Evolutionary conservation across 441 rosid genomes (phyloP).

Genomic region (Gossypium schwendimanii): DNA sequence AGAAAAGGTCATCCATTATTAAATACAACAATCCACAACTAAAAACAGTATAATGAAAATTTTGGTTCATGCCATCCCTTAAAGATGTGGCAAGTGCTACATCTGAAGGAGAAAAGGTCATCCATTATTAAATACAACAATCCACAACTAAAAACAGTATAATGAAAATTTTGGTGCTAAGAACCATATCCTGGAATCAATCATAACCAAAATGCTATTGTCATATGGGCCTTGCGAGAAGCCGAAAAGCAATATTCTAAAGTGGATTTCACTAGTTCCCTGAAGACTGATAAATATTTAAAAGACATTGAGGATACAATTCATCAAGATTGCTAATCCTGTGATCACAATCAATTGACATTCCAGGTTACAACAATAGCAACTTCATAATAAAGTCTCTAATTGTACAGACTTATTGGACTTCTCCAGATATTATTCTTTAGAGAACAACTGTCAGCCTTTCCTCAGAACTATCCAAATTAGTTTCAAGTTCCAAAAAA

Average conservation of each 20-base stretch:
- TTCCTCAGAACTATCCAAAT: background rate
- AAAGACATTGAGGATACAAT: background rate
- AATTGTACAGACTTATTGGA: background rate
- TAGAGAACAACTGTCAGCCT: background rate
- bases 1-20: conserved; percentile 7
- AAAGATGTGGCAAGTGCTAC: too few species aligned
- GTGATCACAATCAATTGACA: background rate
- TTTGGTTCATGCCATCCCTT: too few species aligned
- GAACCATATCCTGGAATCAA: background rate
- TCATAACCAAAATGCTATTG: background rate
- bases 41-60: background rate
- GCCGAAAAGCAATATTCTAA: background rate
- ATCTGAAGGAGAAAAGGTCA: too few species aligned
- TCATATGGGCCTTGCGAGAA: background rate
- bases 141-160: background rate
- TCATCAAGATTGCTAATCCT: background rate
- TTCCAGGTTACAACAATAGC: background rate
- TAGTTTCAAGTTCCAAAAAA: background rate
- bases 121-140: background rate
- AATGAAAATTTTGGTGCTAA: background rate
- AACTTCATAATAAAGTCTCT: background rate
- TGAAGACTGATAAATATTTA: background rate
- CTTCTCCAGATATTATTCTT: background rate
- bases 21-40: background rate
- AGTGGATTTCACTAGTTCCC: background rate